Evolutionary conservation across 208 protist genomes (phyloP).

Genomic region (Wallacemonas collosoma): DNA sequence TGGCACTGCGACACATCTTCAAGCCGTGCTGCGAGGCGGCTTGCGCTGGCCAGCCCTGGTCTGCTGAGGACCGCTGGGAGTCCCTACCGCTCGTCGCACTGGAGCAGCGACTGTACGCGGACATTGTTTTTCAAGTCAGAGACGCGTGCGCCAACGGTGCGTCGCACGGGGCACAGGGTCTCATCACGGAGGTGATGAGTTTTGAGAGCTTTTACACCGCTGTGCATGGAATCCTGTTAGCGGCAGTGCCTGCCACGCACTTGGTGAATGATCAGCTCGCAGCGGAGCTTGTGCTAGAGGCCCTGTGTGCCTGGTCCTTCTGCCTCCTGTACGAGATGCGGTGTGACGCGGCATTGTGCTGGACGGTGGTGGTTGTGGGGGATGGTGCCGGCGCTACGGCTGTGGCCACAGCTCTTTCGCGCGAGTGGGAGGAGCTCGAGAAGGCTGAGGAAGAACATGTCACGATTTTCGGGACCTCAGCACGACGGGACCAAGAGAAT

Average conservation of each 20-base stretch:
- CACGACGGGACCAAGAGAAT: not conserved
- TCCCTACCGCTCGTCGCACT: slow-evolving; percentile 34
- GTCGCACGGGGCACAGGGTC: slow-evolving; percentile 10
- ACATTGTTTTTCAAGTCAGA: slow-evolving; percentile 29
- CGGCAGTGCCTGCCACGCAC: not conserved
- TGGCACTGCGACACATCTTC: slow-evolving; percentile 37
- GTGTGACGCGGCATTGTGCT: not conserved
- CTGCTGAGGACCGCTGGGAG: not conserved
- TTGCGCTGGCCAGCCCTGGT: not conserved
- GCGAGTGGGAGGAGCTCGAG: not conserved
- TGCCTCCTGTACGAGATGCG: slow-evolving; percentile 8
- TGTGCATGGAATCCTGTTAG: not conserved
- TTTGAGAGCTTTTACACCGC: slow-evolving; percentile 41
- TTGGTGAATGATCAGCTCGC: slow-evolving; percentile 5
- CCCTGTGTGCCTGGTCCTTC: not conserved
- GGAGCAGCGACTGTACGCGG: slow-evolving; percentile 44
- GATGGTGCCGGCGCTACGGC: not conserved
- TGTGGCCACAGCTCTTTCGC: not conserved
- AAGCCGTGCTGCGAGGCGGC: not conserved
- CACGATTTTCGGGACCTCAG: not conserved
- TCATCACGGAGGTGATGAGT: slow-evolving; percentile 19
- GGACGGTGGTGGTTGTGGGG: not conserved
- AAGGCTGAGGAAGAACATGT: too few relatives aligned
- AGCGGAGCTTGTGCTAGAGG: slow-evolving; percentile 3
- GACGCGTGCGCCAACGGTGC: slow-evolving; percentile 16